These are phyloP conservation scores for Chenopodium formosanum DNA, from an alignment of 148 eudicot genomes.

Conservation along the genomic window DNA sequence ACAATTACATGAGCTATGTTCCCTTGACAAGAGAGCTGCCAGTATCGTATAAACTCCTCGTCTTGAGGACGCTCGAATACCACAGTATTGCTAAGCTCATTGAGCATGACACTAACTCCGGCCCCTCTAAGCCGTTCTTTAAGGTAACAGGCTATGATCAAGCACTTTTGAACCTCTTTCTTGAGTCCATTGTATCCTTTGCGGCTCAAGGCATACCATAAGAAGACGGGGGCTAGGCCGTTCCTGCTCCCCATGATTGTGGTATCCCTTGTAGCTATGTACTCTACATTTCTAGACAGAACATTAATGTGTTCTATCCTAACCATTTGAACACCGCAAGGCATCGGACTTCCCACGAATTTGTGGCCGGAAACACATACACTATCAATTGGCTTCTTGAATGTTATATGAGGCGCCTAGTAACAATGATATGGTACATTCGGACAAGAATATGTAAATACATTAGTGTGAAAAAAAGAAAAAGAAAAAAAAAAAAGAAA, in stretches of 20 bases:
- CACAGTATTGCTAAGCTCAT: neutral
- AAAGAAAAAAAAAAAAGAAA: too few relatives aligned
- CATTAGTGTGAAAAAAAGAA: too few relatives aligned
- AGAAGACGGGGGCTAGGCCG: constrained; percentile 23
- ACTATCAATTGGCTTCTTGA: constrained; percentile 81
- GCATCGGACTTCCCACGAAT: constrained; percentile 86
- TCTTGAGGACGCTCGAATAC: neutral
- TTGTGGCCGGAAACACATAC: constrained; percentile 84
- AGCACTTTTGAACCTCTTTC: constrained; percentile 67
- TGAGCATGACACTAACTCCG: neutral
- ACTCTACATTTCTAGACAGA: constrained; percentile 63
- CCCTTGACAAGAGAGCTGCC: neutral
- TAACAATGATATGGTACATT: neutral
- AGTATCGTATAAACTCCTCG: neutral
- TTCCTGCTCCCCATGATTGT: constrained; percentile 78
- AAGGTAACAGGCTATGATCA: constrained; percentile 62
- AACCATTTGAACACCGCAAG: constrained; percentile 77
- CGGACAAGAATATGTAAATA: too few relatives aligned
- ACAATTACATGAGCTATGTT: neutral
- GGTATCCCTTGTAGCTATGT: constrained; percentile 67
- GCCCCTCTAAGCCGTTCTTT: constrained; percentile 38
- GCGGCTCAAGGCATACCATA: constrained; percentile 66
- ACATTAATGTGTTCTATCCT: constrained; percentile 62
- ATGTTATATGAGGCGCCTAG: constrained; percentile 72
- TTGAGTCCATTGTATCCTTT: constrained; percentile 74